Evolutionary conservation across 805 yeast species (phyloP), one percentile per base, ranked within the genome.

Genomic region (Hanseniaspora nectarophila): DNA sequence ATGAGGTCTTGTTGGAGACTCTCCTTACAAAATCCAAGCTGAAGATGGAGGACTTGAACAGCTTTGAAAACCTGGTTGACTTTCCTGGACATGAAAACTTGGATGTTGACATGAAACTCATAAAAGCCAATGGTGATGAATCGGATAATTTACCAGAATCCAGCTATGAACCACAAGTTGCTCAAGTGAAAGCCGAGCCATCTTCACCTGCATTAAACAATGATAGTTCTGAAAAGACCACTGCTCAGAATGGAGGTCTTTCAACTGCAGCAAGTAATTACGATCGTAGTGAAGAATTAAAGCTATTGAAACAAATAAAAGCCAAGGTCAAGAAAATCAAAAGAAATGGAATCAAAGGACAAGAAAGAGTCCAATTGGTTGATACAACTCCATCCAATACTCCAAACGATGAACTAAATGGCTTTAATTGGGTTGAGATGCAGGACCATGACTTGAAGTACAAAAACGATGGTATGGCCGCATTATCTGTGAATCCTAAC

Each of bases 381-480:
- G 54, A 44, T 18, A 31, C 62, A 45, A 44, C 64, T 8, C 62
- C 67, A 5, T 65, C 63, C 23, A 71, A 68, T 44, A 61, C 70
- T 5, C 76, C 76, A 1, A 70, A 64, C 18, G 76, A 73, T 55
- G 68, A 69, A 12, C 65, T 76, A 23, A 70, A 72, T 54, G 81
- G 81, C 3, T 77, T 77, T 55, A 80, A 78, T 56, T 78, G 84
- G 84, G 69, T 69, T 3, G 81, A 77, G 58, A 76, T 73, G 57
- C 75, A 74, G 45, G 69, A 66, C 28, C 74, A 70, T 45, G 29
- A 42, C 10, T 56, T 57, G 9, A 54, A 34, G 18, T 31, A 45
- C 48, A 52, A 43, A 55, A 63, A 63, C 46, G 85, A 81, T 61
- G 84, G 85, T 10, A 80, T 81, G 85, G 84, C 81, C 0, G 82